These are phyloP conservation scores for Talaromyces funiculosus DNA, from an alignment of 2,329 filamentous ascomycete species.

Conservation along the genomic window DNA sequence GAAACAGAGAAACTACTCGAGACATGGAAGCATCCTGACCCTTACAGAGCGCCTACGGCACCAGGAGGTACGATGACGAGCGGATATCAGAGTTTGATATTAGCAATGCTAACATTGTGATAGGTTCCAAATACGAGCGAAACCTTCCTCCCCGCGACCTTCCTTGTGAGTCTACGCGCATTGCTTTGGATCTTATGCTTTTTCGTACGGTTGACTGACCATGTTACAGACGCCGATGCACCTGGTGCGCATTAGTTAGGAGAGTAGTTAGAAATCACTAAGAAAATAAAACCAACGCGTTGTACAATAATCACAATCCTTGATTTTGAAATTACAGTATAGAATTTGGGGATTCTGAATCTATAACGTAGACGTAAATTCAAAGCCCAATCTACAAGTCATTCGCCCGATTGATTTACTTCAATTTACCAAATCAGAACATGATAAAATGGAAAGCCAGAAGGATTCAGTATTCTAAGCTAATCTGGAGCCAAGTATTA, in stretches of 20 bases:
- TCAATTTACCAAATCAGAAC: not conserved
- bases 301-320: not conserved
- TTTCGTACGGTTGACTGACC: not conserved
- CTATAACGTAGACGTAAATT: no score
- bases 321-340: not conserved
- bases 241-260: slow-evolving; percentile 21
- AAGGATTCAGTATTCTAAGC: slow-evolving; percentile 12
- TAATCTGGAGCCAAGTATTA: slow-evolving; percentile 11
- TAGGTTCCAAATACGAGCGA: slow-evolving; percentile 92
- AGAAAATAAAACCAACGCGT: slow-evolving; percentile 1
- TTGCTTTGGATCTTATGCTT: not conserved
- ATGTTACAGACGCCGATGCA: slow-evolving; percentile 37
- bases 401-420: not conserved
- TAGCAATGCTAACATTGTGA: not conserved
- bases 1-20: slow-evolving; percentile 85
- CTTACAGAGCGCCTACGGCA: slow-evolving; percentile 81
- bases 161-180: slow-evolving; percentile 54
- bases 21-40: slow-evolving; percentile 97
- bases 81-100: not conserved
- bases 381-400: not conserved
- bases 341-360: no score
- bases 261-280: not conserved
- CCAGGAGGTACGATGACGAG: slow-evolving; percentile 68
- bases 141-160: slow-evolving; percentile 77
- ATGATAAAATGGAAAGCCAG: not conserved